These are phyloP conservation scores for Gymnopus androsaceus DNA, from an alignment of 1,284 basidiomycete genomes.

Conservation along the genomic window DNA sequence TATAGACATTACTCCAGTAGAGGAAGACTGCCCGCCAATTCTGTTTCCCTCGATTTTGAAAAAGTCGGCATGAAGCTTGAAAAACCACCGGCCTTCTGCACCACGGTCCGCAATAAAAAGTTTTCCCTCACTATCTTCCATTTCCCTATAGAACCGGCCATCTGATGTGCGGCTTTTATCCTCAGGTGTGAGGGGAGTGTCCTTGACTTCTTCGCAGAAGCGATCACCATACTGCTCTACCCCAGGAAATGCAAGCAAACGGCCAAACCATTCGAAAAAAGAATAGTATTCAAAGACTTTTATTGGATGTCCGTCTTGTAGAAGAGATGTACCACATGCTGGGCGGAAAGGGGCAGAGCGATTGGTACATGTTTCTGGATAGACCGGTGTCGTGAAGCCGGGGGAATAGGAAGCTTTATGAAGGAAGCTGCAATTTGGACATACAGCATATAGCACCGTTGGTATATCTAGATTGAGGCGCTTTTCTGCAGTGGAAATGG, in stretches of 20 bases:
- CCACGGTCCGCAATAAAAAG: constrained; percentile 10
- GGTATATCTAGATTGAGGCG: not conserved
- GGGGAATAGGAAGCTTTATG: not conserved
- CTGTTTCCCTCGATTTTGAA: constrained; percentile 16
- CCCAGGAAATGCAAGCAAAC: constrained; percentile 5
- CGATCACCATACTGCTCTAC: constrained; percentile 2
- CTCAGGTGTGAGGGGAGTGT: not conserved
- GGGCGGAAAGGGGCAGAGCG: not conserved
- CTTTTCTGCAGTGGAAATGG: not conserved
- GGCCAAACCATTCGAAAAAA: constrained; percentile 3
- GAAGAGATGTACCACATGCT: not conserved
- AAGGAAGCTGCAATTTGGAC: not conserved
- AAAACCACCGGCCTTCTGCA: constrained; percentile 14
- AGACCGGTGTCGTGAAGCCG: not conserved
- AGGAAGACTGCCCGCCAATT: not conserved
- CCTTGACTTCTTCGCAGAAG: constrained; percentile 9
- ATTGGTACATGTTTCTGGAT: not conserved
- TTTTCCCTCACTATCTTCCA: not conserved
- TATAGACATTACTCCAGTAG: constrained; percentile 11
- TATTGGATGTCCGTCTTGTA: not conserved
- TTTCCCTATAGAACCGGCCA: not conserved
- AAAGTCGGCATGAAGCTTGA: constrained; percentile 13
- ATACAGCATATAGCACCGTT: not conserved
- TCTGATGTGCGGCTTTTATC: not conserved
- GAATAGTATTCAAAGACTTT: constrained; percentile 1